phyloP scores from a whole-genome alignment of 768 basidiomycete genomes.

The Symmetrospora coprosmae region DNA sequence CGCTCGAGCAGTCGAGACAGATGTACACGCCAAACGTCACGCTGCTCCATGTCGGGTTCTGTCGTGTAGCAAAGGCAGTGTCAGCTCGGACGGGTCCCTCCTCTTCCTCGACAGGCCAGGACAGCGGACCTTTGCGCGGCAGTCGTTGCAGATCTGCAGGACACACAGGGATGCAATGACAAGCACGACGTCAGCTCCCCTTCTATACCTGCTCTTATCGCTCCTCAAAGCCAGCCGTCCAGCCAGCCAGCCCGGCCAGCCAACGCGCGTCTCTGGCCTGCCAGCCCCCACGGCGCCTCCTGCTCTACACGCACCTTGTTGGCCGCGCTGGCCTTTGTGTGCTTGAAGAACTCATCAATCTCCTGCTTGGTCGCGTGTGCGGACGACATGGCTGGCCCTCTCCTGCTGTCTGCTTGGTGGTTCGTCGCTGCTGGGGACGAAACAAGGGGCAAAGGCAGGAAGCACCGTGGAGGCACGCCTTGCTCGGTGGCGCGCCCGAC shows the following conservation, averaged over 20 bases:
- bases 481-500: neutral
- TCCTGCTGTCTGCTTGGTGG: neutral
- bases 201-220: no score
- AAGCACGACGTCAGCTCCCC: no score
- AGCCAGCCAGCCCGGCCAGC: no score
- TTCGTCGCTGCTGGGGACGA: no score
- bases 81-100: conserved; percentile 52
- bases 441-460: neutral
- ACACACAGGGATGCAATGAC: neutral
- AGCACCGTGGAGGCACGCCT: neutral
- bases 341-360: conserved; percentile 20
- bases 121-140: conserved; percentile 16
- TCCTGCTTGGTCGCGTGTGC: conserved; percentile 23
- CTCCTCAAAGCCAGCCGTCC: no score
- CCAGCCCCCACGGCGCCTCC: no score
- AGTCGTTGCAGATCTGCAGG: conserved; percentile 10
- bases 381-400: neutral
- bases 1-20: conserved; percentile 87
- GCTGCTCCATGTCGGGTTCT: conserved; percentile 95
- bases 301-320: conserved; percentile 22
- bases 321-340: neutral
- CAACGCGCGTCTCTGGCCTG: no score
- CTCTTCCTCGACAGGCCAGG: neutral
- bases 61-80: conserved; percentile 82
- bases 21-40: conserved; percentile 95